Evolutionary conservation across 768 basidiomycete genomes (phyloP).

Genomic region (Leccinum boreale): DNA sequence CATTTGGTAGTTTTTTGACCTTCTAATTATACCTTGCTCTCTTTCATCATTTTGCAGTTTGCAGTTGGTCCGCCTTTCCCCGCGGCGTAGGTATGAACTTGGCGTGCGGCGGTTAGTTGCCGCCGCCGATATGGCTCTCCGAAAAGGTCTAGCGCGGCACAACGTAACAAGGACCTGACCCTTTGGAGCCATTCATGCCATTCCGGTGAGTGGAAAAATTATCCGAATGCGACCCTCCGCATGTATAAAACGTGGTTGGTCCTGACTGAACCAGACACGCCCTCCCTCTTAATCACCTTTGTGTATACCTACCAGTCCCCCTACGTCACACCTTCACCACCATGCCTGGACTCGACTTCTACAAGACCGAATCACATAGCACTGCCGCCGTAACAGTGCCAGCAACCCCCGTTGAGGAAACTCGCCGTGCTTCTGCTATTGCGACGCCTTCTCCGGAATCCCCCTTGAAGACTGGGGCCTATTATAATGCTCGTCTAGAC

Average conservation of each 20-base stretch:
- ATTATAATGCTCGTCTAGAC: constrained; percentile 68
- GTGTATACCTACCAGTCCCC: constrained; percentile 18
- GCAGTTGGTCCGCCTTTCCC: constrained; percentile 20
- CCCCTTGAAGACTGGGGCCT: constrained; percentile 30
- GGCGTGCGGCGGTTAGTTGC: constrained; percentile 4
- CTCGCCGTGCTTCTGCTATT: background rate
- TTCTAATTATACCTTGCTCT: constrained; percentile 9
- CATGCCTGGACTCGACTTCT: constrained; percentile 36
- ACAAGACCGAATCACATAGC: constrained; percentile 15
- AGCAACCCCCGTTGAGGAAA: constrained; percentile 3
- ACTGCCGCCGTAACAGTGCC: background rate
- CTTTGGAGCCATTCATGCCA: constrained; percentile 14
- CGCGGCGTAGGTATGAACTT: constrained; percentile 10
- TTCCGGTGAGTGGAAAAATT: constrained; percentile 9
- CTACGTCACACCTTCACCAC: constrained; percentile 8
- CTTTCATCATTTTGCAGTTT: background rate
- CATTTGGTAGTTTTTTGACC: constrained; percentile 5
- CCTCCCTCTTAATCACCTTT: constrained; percentile 15
- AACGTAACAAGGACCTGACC: constrained; percentile 26
- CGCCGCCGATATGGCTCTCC: constrained; percentile 1
- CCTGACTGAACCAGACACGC: background rate
- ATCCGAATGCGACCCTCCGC: constrained; percentile 9
- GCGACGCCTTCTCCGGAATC: constrained; percentile 8
- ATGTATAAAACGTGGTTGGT: constrained; percentile 20
- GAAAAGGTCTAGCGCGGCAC: constrained; percentile 10